Evolutionary conservation across 2,329 filamentous ascomycete genomes (phyloP).

Genomic region (Arthrinium phaeospermum): DNA sequence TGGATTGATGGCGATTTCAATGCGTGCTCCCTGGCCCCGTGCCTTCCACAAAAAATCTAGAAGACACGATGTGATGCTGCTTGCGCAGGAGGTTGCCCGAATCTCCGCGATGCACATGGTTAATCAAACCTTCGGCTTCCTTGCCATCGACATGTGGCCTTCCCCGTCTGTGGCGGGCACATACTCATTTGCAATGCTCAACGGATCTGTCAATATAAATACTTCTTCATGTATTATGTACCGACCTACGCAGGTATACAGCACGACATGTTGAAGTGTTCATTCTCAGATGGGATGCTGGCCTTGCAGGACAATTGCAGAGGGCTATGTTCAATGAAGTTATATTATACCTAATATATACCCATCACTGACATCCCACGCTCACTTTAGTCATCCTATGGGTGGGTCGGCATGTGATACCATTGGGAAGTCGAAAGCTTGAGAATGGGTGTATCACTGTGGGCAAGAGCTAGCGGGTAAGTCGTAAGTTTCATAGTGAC

Average conservation of each 20-base stretch:
- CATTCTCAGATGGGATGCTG: background rate
- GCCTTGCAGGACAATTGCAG: background rate
- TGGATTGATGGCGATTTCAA: background rate
- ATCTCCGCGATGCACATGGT: background rate
- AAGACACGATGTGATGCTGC: slow-evolving; percentile 8
- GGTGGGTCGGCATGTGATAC: background rate
- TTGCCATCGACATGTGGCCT: background rate
- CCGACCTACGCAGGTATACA: background rate
- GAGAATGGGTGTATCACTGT: background rate
- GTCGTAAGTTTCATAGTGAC: background rate
- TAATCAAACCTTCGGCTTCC: too few species aligned
- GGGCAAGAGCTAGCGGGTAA: slow-evolving; percentile 9
- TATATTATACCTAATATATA: background rate
- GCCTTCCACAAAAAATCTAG: background rate
- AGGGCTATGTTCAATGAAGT: background rate
- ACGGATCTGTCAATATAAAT: background rate
- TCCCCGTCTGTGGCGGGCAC: background rate
- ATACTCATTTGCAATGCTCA: background rate
- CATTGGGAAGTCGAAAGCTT: background rate
- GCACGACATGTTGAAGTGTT: background rate
- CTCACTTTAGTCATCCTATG: background rate
- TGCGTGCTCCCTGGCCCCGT: background rate
- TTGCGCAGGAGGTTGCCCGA: background rate
- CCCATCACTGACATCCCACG: background rate
- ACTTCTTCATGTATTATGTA: background rate